Evolutionary conservation across 73 alveolate genomes (phyloP).

Genomic region (Diophrys appendiculata): DNA sequence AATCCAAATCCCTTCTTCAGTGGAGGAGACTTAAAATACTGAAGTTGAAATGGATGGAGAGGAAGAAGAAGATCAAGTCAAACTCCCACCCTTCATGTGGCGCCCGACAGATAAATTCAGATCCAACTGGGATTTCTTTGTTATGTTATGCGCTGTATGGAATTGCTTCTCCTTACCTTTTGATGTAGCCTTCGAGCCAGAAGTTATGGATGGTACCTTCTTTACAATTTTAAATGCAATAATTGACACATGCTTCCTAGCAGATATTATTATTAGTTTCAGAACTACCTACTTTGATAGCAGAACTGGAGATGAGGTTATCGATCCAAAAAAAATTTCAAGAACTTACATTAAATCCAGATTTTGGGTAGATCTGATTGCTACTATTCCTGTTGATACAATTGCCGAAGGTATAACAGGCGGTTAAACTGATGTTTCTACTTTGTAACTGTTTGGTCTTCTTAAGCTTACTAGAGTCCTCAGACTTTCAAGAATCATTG

Average conservation of each 20-base stretch:
- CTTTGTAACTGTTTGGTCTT: background rate
- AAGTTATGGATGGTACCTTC: background rate
- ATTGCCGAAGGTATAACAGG: conserved; percentile 15
- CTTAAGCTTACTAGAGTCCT: conserved; percentile 32
- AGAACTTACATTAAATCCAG: conserved; percentile 34
- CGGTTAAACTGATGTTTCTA: background rate
- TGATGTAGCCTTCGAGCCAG: conserved; percentile 32
- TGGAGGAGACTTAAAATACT: background rate
- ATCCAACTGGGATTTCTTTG: conserved; percentile 48
- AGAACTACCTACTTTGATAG: conserved; percentile 50
- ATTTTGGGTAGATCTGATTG: conserved; percentile 62
- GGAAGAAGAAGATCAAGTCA: background rate
- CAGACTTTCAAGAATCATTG: conserved; percentile 18
- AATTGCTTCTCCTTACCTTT: conserved; percentile 38
- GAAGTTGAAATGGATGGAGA: background rate
- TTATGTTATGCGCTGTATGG: conserved; percentile 39
- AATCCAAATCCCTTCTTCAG: background rate
- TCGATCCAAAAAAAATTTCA: conserved; percentile 30
- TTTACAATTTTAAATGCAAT: conserved; percentile 17
- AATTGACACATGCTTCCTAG: conserved; percentile 26
- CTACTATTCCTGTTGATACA: conserved; percentile 60
- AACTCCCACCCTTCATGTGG: background rate
- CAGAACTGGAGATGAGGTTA: conserved; percentile 51
- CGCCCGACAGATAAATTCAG: conserved; percentile 13
- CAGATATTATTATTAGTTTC: conserved; percentile 53